These are phyloP conservation scores for Encephalitozoon intestinalis DNA, from an alignment of 371 early-diverging fungal species.

Conservation along the genomic window DNA sequence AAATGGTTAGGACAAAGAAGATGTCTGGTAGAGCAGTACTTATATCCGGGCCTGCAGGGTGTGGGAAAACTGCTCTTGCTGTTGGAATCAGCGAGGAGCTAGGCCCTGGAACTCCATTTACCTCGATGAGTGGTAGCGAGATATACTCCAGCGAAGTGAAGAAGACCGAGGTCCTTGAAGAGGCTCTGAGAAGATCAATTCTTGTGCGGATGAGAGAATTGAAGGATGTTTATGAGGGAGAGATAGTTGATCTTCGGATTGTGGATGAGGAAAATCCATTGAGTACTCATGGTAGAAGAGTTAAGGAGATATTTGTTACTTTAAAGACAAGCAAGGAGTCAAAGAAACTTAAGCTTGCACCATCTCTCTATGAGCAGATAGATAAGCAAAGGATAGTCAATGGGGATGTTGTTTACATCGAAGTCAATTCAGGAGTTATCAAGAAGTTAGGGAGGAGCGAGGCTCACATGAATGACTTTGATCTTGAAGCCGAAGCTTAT, in stretches of 20 bases:
- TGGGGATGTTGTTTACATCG: conserved; percentile 59
- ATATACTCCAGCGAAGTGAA: conserved; percentile 41
- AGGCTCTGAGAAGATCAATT: conserved; percentile 38
- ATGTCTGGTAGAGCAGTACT: conserved; percentile 46
- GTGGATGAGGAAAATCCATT: conserved; percentile 42
- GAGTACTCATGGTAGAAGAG: conserved; percentile 23
- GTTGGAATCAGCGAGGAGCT: conserved; percentile 48
- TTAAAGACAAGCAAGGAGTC: conserved; percentile 49
- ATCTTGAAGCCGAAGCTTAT: conserved; percentile 57
- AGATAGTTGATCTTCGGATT: conserved; percentile 51
- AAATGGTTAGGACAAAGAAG: conserved; percentile 42
- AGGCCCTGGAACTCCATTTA: conserved; percentile 48
- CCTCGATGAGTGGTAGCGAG: conserved; percentile 45
- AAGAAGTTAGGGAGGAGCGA: conserved; percentile 58
- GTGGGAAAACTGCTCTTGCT: conserved; percentile 51
- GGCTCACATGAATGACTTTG: conserved; percentile 50
- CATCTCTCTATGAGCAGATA: conserved; percentile 35
- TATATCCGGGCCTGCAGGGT: conserved; percentile 44
- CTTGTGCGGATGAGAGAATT: conserved; percentile 43
- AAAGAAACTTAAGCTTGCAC: conserved; percentile 40
- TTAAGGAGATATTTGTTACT: conserved; percentile 33
- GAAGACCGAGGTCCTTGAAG: conserved; percentile 54
- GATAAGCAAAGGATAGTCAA: conserved; percentile 30
- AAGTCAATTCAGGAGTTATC: conserved; percentile 48
- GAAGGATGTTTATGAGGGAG: conserved; percentile 58